phyloP scores from a whole-genome alignment of 2,329 filamentous ascomycete genomes.

The Paraconiothyrium brasiliense region DNA sequence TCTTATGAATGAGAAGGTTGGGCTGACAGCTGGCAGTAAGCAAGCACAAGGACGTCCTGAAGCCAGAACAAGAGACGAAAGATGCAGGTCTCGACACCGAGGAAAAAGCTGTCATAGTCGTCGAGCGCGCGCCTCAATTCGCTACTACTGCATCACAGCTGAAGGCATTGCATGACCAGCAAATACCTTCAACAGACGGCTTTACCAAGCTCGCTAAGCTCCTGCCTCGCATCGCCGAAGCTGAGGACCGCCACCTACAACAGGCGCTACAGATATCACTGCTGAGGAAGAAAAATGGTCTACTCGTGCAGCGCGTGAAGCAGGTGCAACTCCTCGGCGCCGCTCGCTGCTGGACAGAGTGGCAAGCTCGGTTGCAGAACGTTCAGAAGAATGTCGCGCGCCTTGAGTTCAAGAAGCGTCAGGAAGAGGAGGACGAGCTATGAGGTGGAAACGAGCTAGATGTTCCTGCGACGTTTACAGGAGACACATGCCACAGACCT shows the following conservation, averaged over 20 bases:
- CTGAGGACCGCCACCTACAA: slow-evolving; percentile 68
- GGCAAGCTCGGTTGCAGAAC: slow-evolving; percentile 72
- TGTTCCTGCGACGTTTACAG: neutral
- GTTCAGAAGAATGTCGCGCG: slow-evolving; percentile 73
- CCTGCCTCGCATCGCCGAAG: slow-evolving; percentile 68
- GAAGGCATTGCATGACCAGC: slow-evolving; percentile 55
- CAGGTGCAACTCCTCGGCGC: slow-evolving; percentile 74
- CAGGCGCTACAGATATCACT: slow-evolving; percentile 70
- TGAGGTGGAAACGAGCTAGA: slow-evolving; percentile 7
- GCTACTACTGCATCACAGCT: slow-evolving; percentile 55
- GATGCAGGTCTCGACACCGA: slow-evolving; percentile 31
- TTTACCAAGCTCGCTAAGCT: slow-evolving; percentile 66
- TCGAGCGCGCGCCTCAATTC: slow-evolving; percentile 56
- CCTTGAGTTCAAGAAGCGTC: slow-evolving; percentile 66
- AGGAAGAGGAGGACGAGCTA: slow-evolving; percentile 54
- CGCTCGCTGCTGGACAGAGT: slow-evolving; percentile 74
- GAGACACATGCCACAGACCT: neutral
- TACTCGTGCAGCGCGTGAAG: slow-evolving; percentile 69
- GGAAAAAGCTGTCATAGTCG: slow-evolving; percentile 50
- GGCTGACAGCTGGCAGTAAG: slow-evolving; percentile 44
- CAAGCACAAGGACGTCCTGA: slow-evolving; percentile 53
- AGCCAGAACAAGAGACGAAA: slow-evolving; percentile 28
- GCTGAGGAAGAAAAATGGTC: slow-evolving; percentile 70
- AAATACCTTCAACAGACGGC: slow-evolving; percentile 53
- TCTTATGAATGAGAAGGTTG: neutral